Conservation (phyloP, 176 grass and related monocot species). For the Zizania latifolia region DNA sequence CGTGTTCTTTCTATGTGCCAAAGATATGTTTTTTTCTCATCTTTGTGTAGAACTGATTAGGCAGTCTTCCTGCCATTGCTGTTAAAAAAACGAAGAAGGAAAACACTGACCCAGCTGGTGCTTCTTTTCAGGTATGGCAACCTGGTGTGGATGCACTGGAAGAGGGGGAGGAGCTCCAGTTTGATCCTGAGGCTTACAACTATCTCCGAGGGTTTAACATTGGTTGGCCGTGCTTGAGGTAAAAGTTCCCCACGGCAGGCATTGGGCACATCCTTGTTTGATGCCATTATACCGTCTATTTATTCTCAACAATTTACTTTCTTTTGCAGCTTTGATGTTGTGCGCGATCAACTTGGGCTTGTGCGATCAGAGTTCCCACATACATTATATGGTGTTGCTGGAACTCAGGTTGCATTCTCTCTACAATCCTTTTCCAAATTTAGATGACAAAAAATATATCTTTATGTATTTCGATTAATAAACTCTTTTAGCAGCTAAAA, state of each 20-base stretch:
- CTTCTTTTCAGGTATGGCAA: constrained; percentile 71
- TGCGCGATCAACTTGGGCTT: constrained; percentile 71
- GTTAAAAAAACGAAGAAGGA: background rate
- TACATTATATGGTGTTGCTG: constrained; percentile 75
- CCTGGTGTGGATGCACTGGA: constrained; percentile 74
- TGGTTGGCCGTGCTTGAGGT: constrained; percentile 91
- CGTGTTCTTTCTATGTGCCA: too few species aligned
- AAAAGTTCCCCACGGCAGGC: background rate
- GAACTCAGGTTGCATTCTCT: constrained; percentile 63
- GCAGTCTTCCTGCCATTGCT: background rate
- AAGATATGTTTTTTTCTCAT: background rate
- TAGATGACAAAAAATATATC: background rate
- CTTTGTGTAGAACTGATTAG: background rate
- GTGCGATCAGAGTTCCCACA: constrained; percentile 80
- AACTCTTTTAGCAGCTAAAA: background rate
- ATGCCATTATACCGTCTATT: background rate
- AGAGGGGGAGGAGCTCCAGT: constrained; percentile 91
- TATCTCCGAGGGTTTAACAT: constrained; percentile 70
- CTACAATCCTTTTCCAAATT: background rate
- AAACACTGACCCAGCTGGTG: background rate
- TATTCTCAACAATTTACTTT: constrained; percentile 3
- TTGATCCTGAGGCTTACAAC: constrained; percentile 87
- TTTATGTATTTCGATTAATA: background rate
- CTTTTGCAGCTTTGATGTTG: constrained; percentile 67
- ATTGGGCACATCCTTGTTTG: background rate